A percentile compares a stretch with the other conserved stretches of the same genome.
Evolutionary conservation across 2,329 filamentous ascomycete genomes (phyloP).

Genomic region (Claviceps sp.): DNA sequence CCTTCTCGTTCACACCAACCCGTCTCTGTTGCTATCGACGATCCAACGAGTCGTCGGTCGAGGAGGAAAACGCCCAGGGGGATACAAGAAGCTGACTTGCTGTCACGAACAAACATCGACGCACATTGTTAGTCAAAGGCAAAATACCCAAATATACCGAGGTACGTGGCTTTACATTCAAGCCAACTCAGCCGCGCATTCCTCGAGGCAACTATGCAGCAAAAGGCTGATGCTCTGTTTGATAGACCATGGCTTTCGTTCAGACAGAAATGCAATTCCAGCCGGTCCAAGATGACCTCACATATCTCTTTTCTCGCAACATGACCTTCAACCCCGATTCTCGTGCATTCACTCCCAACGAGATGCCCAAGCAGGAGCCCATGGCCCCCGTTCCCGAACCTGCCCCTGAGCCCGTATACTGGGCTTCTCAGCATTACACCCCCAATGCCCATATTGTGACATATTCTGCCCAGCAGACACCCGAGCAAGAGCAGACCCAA

Average conservation of each 20-base stretch:
- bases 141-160: background rate
- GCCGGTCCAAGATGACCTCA: constrained; percentile 69
- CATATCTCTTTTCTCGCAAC: constrained; percentile 64
- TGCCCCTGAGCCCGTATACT: constrained; percentile 42
- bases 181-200: background rate
- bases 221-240: background rate
- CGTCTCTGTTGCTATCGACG: constrained; percentile 1
- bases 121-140: background rate
- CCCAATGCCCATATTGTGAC: constrained; percentile 54
- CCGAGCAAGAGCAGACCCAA: constrained; percentile 12
- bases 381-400: constrained; percentile 13
- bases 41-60: constrained; percentile 5
- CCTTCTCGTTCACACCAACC: background rate
- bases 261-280: constrained; percentile 15
- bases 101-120: background rate
- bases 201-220: too few relatives aligned
- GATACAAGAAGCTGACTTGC: background rate
- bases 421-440: constrained; percentile 70
- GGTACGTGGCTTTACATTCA: constrained; percentile 1
- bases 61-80: background rate
- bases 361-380: constrained; percentile 18
- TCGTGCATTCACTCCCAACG: constrained; percentile 11
- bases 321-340: constrained; percentile 47
- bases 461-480: constrained; percentile 16
- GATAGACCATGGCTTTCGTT: constrained; percentile 24